Percentiles rank a stretch among this genome's conserved stretches.
Conservation (phyloP, 164 flowering plant genomes). For the Annona squamosa region DNA sequence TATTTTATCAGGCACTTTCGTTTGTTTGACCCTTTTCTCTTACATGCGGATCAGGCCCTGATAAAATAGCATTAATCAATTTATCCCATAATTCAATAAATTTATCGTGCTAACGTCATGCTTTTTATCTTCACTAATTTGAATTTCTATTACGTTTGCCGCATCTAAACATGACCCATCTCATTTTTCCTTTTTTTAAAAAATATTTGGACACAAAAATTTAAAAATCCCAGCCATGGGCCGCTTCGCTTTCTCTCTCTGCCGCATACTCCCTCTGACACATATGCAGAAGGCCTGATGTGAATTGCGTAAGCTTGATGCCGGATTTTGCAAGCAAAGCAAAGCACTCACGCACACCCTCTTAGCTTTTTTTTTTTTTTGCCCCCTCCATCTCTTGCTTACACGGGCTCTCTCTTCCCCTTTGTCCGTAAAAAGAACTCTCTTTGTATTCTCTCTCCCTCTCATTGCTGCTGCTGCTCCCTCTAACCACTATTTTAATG, state of each 20-base stretch:
- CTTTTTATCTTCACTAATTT: no score
- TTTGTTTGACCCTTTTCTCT: no score
- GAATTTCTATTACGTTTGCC: no score
- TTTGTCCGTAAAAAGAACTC: conserved; percentile 26
- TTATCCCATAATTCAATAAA: no score
- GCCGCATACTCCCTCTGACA: conserved; percentile 23
- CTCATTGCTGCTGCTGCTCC: conserved; percentile 8
- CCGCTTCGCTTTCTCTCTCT: conserved; percentile 5
- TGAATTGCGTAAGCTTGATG: conserved; percentile 73
- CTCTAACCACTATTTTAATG: conserved; percentile 38
- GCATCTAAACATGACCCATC: neutral
- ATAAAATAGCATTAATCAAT: no score
- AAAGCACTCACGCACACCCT: conserved; percentile 37
- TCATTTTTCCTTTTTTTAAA: no score
- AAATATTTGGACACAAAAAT: no score
- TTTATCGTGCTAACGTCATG: no score
- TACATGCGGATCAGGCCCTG: no score
- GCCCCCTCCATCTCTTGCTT: conserved; percentile 23
- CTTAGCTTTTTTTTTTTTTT: conserved; percentile 14
- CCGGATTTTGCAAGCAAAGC: conserved; percentile 97
- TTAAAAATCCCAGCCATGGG: neutral
- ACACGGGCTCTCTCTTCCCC: conserved; percentile 16
- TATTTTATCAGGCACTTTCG: no score
- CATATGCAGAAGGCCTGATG: conserved; percentile 51
- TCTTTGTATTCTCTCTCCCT: conserved; percentile 4